Evolutionary conservation across 2,329 filamentous ascomycete genomes (phyloP).

Genomic region (Colletotrichum coccodes): DNA sequence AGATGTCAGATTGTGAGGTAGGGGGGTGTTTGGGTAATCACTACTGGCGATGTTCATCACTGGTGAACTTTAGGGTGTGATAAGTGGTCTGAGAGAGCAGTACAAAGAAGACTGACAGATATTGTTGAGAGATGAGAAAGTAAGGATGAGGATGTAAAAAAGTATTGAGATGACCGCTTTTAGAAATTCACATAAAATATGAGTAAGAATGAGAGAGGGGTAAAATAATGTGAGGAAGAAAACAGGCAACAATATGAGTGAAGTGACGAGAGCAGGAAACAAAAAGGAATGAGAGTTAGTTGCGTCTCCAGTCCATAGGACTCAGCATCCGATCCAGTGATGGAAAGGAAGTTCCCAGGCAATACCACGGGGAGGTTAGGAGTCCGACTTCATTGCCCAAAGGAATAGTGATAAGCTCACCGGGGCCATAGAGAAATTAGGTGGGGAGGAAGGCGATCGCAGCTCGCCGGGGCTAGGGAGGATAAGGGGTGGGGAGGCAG

Average conservation of each 20-base stretch:
- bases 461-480: neutral
- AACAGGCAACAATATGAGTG: neutral
- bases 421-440: slow-evolving; percentile 1
- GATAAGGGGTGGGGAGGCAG: neutral
- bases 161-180: too few relatives aligned
- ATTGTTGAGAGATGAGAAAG: too few relatives aligned
- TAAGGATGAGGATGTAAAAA: too few relatives aligned
- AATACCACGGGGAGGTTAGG: slow-evolving; percentile 27
- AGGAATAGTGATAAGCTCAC: slow-evolving; percentile 19
- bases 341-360: slow-evolving; percentile 24
- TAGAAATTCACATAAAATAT: too few relatives aligned
- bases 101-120: too few relatives aligned
- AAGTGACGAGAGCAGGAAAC: neutral
- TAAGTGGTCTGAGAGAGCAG: too few relatives aligned
- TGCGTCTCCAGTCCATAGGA: slow-evolving; percentile 17
- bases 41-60: too few relatives aligned
- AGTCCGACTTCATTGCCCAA: slow-evolving; percentile 26
- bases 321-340: slow-evolving; percentile 10
- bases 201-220: too few relatives aligned
- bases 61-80: too few relatives aligned
- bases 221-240: too few relatives aligned
- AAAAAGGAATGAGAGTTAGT: neutral
- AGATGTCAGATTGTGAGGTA: too few relatives aligned
- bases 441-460: neutral
- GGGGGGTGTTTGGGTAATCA: too few relatives aligned